Evolutionary conservation across 371 early-diverging fungal genomes (phyloP).

Genomic region (Mucor mucedo): DNA sequence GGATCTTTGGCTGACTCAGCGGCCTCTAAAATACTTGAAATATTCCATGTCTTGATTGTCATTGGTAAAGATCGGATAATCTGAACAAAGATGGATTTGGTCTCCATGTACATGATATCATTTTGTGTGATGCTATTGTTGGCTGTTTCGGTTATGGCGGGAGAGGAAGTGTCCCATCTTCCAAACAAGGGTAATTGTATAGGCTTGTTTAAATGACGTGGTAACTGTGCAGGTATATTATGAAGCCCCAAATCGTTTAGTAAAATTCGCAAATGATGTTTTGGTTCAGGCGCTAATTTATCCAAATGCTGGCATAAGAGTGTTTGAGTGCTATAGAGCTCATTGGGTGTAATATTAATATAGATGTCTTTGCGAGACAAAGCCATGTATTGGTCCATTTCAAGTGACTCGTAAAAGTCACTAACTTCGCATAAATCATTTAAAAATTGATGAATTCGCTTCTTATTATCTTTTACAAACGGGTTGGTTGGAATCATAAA

Average conservation of each 20-base stretch:
- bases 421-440: constrained; percentile 91
- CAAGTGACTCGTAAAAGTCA: constrained; percentile 92
- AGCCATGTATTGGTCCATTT: constrained; percentile 97
- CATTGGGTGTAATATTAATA: constrained; percentile 88
- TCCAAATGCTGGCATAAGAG: constrained; percentile 82
- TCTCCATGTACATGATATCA: constrained; percentile 90
- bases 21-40: constrained; percentile 73
- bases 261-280: constrained; percentile 78
- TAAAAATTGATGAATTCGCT: constrained; percentile 85
- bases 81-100: constrained; percentile 87
- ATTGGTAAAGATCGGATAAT: constrained; percentile 78
- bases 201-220: constrained; percentile 81
- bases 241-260: constrained; percentile 76
- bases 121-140: constrained; percentile 82
- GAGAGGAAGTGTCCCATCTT: constrained; percentile 90
- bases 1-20: constrained; percentile 83
- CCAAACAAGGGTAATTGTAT: constrained; percentile 84
- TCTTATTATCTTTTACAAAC: constrained; percentile 89
- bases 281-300: constrained; percentile 75
- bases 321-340: constrained; percentile 87
- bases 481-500: constrained; percentile 90
- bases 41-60: constrained; percentile 29
- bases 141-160: constrained; percentile 55
- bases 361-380: constrained; percentile 87
- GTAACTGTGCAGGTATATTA: constrained; percentile 66